Evolutionary conservation across 2,329 filamentous ascomycete species (phyloP), one percentile per base, ranked within the genome.

Genomic region (Meredithiella fracta): DNA sequence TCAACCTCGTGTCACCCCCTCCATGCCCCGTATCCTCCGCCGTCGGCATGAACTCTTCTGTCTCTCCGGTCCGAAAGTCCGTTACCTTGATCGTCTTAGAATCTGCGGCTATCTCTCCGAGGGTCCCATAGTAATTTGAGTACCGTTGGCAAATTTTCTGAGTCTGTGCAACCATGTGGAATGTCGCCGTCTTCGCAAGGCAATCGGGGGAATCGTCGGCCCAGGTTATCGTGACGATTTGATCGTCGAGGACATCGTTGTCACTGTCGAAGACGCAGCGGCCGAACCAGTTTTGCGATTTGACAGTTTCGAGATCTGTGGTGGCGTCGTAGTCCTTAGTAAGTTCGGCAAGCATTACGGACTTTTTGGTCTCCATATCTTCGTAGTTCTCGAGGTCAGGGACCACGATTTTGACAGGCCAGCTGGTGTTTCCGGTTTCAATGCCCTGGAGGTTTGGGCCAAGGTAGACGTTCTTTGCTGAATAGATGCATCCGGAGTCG

Each of bases 91-190:
- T 72, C 0, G 73, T 81, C 20, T 73, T 72, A 54, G 85, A 88
- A 69, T 97, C 89, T 61, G 94, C 92, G 62, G 81, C 79, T 26
- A 97, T 79, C 68, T 97, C 91, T 47, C 91, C 92, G 53, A 80
- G 73, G 0, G 85, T 86, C 51, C 92, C 92, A 68, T 96, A 95
- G 50, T 96, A 80, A 59, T 86, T 74, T 0, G 87, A 89, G 58
- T 89, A 83, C 2, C 92, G 81, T 61, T 94, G 79, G 67, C 91
- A 97, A 62, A 94, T 84, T 65, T 84, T 83, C 64, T 86, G 82
- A 0, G 90, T 94, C 59, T 90, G 86, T 1, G 91, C 89, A 1
- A 91, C 83, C 91, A 97, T 96, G 68, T 97, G 91, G 66, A 97
- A 86, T 1, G 82, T 82, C 0, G 90, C 91, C 15, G 84, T 88